Conservation (phyloP, 495 filamentous ascomycete genomes). For the Talaromyces adpressus region DNA sequence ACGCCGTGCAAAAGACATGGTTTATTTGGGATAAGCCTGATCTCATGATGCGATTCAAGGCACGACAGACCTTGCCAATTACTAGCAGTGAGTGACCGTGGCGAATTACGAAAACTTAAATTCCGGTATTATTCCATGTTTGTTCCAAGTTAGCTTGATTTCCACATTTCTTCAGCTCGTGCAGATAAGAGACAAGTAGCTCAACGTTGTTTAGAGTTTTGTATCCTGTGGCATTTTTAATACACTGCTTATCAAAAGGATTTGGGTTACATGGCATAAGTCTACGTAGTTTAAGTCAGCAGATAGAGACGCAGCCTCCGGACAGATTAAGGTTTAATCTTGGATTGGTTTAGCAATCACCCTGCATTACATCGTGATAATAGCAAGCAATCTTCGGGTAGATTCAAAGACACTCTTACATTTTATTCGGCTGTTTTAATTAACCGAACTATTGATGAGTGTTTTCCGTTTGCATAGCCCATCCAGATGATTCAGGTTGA, state of each 20-base stretch:
- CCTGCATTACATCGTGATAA: neutral
- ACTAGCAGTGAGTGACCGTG: neutral
- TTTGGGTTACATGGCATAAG: neutral
- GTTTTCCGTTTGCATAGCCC: neutral
- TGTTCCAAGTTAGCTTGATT: neutral
- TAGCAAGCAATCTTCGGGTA: neutral
- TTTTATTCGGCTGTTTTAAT: neutral
- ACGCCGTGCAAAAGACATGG: constrained; percentile 17
- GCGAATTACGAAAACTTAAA: neutral
- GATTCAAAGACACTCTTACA: neutral
- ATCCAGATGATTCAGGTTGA: neutral
- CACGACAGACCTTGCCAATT: neutral
- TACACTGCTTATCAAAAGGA: neutral
- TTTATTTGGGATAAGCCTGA: constrained; percentile 24
- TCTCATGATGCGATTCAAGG: constrained; percentile 8
- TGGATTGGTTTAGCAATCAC: neutral
- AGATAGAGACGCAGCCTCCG: neutral
- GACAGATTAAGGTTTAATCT: neutral
- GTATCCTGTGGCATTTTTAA: neutral
- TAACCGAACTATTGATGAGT: neutral
- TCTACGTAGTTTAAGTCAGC: neutral
- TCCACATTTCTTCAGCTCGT: neutral
- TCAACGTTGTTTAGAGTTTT: neutral
- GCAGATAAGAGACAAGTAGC: neutral
- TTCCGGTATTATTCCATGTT: neutral